phyloP scores from a whole-genome alignment of 2,329 filamentous ascomycete species.

The Claviceps capensis region DNA sequence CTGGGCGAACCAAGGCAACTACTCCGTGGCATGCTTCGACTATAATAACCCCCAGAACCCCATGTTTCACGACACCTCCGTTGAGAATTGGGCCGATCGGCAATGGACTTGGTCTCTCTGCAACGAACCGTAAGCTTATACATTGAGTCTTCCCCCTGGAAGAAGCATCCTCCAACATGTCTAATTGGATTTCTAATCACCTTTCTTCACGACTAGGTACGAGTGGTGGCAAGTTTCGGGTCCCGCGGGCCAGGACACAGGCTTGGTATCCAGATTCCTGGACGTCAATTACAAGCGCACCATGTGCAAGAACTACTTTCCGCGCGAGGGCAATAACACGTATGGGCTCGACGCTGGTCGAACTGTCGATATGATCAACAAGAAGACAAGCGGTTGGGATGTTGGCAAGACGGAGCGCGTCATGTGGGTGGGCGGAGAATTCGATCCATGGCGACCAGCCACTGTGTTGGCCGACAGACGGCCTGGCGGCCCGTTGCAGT shows the following conservation, averaged over 20 bases:
- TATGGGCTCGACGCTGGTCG: constrained; percentile 18
- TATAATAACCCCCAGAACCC: constrained; percentile 18
- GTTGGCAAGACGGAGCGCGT: constrained; percentile 36
- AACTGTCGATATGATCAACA: constrained; percentile 30
- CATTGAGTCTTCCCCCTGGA: neutral
- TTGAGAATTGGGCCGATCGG: constrained; percentile 25
- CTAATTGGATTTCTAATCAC: neutral
- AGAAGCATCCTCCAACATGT: no score
- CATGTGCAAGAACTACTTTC: constrained; percentile 43
- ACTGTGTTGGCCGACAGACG: constrained; percentile 38
- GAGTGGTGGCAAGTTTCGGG: constrained; percentile 18
- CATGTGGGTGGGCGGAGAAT: constrained; percentile 44
- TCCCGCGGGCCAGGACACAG: neutral
- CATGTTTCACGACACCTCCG: constrained; percentile 34
- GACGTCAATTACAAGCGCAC: constrained; percentile 36
- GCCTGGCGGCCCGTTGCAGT: constrained; percentile 36
- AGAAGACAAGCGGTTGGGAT: constrained; percentile 42
- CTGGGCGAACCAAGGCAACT: constrained; percentile 12
- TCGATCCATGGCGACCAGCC: constrained; percentile 45
- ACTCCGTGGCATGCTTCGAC: constrained; percentile 11
- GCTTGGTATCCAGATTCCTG: neutral
- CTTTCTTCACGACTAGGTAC: constrained; percentile 5
- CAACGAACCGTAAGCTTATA: constrained; percentile 38
- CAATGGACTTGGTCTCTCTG: constrained; percentile 50
- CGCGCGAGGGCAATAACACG: constrained; percentile 10